phyloP scores from a whole-genome alignment of 441 rosid species.

The Erodium moschatum region DNA sequence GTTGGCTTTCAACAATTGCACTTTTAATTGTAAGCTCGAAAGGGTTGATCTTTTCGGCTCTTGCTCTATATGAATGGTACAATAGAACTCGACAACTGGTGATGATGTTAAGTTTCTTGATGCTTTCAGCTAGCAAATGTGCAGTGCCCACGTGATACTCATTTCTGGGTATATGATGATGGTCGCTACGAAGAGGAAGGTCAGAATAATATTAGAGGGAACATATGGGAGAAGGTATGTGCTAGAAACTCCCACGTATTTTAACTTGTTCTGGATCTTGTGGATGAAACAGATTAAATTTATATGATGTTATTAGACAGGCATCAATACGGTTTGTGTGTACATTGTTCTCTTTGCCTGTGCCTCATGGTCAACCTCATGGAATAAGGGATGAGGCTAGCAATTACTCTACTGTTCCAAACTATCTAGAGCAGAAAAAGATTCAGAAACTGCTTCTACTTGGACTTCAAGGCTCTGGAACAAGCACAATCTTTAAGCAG shows the following conservation, averaged over 20 bases:
- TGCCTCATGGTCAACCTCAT: constrained; percentile 48
- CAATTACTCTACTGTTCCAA: constrained; percentile 53
- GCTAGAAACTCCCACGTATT: constrained; percentile 10
- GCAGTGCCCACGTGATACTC: constrained; percentile 96
- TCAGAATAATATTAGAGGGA: constrained; percentile 93
- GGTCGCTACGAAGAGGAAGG: constrained; percentile 99
- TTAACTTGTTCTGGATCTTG: constrained; percentile 7
- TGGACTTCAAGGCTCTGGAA: constrained; percentile 65
- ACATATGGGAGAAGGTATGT: constrained; percentile 96
- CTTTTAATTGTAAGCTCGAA: background rate
- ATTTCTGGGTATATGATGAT: constrained; percentile 97
- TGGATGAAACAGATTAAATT: constrained; percentile 23
- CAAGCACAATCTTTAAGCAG: constrained; percentile 85
- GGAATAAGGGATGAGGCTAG: constrained; percentile 52
- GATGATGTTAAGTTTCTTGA: constrained; percentile 7
- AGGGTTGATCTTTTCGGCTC: background rate
- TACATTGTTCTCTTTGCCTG: constrained; percentile 64
- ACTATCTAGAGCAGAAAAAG: constrained; percentile 54
- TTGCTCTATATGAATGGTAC: background rate
- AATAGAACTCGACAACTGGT: background rate
- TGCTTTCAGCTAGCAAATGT: constrained; percentile 75
- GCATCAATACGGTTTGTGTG: constrained; percentile 64
- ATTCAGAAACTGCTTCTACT: constrained; percentile 63
- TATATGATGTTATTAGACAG: constrained; percentile 41
- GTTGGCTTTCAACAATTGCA: background rate